Conservation (phyloP, 768 basidiomycete genomes). For the Lactifluus hygrophoroides region DNA sequence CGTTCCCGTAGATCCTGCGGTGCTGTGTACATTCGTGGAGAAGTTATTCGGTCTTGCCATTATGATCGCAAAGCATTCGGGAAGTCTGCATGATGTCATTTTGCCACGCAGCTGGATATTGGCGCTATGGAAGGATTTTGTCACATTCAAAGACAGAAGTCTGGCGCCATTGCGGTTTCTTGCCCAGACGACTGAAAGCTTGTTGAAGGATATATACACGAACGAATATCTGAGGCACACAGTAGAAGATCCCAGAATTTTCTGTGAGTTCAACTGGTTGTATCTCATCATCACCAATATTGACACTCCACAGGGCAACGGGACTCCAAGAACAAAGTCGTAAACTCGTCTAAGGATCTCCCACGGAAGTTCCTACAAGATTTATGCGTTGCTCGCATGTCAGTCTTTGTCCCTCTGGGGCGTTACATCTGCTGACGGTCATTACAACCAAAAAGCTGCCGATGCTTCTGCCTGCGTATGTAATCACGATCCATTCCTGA, state of each 20-base stretch:
- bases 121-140: conserved; percentile 17
- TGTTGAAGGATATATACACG: conserved; percentile 6
- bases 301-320: neutral
- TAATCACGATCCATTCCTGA: neutral
- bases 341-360: neutral
- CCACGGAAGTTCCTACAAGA: neutral
- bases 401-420: neutral
- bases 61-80: conserved; percentile 30
- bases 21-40: conserved; percentile 47
- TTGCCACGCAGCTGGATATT: conserved; percentile 49
- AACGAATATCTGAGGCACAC: conserved; percentile 2
- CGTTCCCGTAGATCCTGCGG: conserved; percentile 36
- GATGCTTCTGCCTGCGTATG: conserved; percentile 11
- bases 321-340: neutral
- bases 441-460: conserved; percentile 2
- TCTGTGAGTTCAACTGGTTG: neutral
- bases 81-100: conserved; percentile 36
- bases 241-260: neutral
- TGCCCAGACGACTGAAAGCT: neutral
- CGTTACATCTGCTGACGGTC: neutral
- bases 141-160: neutral
- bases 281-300: neutral
- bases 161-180: neutral
- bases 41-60: conserved; percentile 35
- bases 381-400: conserved; percentile 7